Percentiles rank a stretch among this genome's conserved stretches.
phyloP scores from a whole-genome alignment of 768 basidiomycete genomes.

The Calocybe indica region DNA sequence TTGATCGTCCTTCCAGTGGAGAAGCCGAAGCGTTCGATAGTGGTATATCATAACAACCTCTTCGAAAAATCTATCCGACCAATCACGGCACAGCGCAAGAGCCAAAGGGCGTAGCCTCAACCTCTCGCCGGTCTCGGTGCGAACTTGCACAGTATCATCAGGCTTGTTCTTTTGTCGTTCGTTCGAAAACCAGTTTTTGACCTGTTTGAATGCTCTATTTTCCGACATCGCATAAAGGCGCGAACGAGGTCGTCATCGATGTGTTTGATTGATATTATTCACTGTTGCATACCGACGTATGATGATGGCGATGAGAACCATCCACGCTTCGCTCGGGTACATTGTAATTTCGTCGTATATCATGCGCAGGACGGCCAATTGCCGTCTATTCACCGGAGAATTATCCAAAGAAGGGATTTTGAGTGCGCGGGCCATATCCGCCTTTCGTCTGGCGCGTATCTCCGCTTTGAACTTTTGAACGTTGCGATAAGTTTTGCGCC shows the following conservation, averaged over 20 bases:
- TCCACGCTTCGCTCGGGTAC: slow-evolving; percentile 60
- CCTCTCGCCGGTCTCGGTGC: slow-evolving; percentile 33
- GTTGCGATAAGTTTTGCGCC: slow-evolving; percentile 16
- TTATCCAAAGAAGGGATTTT: slow-evolving; percentile 42
- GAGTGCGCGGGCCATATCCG: slow-evolving; percentile 28
- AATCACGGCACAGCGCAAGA: slow-evolving; percentile 42
- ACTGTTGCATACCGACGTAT: slow-evolving; percentile 39
- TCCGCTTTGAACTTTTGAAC: slow-evolving; percentile 22
- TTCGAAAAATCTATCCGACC: slow-evolving; percentile 59
- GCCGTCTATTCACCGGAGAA: slow-evolving; percentile 51
- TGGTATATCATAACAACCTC: slow-evolving; percentile 56
- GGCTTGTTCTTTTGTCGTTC: slow-evolving; percentile 43
- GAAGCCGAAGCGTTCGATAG: slow-evolving; percentile 9
- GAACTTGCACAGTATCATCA: slow-evolving; percentile 32
- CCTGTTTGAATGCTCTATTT: slow-evolving; percentile 48
- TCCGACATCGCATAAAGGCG: too few relatives aligned
- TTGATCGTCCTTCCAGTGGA: too few relatives aligned
- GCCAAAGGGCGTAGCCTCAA: slow-evolving; percentile 45
- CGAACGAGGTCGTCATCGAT: too few relatives aligned
- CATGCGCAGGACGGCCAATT: slow-evolving; percentile 54
- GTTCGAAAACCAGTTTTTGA: slow-evolving; percentile 68
- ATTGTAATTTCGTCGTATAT: slow-evolving; percentile 62
- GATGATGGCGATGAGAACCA: slow-evolving; percentile 50
- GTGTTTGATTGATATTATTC: too few relatives aligned
- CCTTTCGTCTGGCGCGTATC: slow-evolving; percentile 25